Conservation (phyloP, 2,329 filamentous ascomycete species). For the Paecilomyces dactylethromorphus region DNA sequence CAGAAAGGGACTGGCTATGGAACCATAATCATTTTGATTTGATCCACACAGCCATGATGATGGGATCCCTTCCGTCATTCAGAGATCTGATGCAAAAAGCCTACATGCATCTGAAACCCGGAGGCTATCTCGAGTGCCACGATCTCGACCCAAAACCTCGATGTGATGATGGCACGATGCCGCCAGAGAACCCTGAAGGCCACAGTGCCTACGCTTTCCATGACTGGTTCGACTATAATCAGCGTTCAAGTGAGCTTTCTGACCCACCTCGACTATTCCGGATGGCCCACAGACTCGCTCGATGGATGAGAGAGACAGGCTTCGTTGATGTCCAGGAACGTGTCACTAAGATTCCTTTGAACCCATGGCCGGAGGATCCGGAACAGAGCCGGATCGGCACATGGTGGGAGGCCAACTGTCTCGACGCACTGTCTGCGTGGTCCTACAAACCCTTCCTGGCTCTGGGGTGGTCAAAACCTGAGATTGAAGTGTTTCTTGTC, state of each 20-base stretch:
- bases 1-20: conserved; percentile 55
- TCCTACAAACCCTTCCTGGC: conserved; percentile 37
- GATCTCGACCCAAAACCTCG: conserved; percentile 40
- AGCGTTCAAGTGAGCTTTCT: conserved; percentile 38
- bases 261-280: conserved; percentile 42
- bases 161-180: conserved; percentile 51
- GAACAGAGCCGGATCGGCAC: conserved; percentile 43
- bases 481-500: conserved; percentile 42
- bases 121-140: conserved; percentile 44
- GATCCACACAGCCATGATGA: conserved; percentile 54
- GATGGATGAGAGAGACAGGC: conserved; percentile 50
- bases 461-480: conserved; percentile 37
- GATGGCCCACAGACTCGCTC: conserved; percentile 48
- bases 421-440: conserved; percentile 37
- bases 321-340: conserved; percentile 52
- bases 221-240: conserved; percentile 42
- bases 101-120: conserved; percentile 49
- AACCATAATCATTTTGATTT: conserved; percentile 48
- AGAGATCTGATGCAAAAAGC: conserved; percentile 47
- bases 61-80: conserved; percentile 54
- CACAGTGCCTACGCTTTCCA: conserved; percentile 34
- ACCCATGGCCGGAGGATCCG: conserved; percentile 45
- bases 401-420: conserved; percentile 43
- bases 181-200: conserved; percentile 33
- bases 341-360: conserved; percentile 47